phyloP scores from a whole-genome alignment of 1,284 basidiomycete species.

The Athelia psychrophila region DNA sequence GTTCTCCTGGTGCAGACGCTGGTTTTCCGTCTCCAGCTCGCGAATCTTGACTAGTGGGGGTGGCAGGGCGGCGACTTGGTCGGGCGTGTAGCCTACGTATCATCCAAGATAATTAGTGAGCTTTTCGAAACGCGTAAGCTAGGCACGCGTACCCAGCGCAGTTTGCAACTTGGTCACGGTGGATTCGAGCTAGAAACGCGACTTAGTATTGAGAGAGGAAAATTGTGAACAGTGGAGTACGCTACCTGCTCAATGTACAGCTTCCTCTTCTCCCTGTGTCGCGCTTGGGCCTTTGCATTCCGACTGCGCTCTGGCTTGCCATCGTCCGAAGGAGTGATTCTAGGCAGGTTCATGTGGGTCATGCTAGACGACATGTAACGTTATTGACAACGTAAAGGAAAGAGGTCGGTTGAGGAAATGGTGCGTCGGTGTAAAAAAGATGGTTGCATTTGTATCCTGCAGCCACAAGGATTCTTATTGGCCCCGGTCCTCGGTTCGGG shows the following conservation, averaged over 20 bases:
- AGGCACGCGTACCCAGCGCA: conserved; percentile 49
- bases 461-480: neutral
- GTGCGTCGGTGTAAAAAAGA: conserved; percentile 28
- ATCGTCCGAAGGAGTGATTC: conserved; percentile 21
- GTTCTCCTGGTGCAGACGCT: conserved; percentile 62
- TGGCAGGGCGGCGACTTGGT: conserved; percentile 66
- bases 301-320: conserved; percentile 69
- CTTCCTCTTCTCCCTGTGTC: conserved; percentile 90
- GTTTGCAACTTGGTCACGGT: conserved; percentile 79
- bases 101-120: neutral
- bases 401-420: conserved; percentile 15
- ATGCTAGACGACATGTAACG: conserved; percentile 26
- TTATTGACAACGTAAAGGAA: conserved; percentile 28
- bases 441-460: conserved; percentile 6
- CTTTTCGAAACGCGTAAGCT: too few relatives aligned
- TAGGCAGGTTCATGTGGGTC: neutral
- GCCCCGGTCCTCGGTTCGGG: neutral
- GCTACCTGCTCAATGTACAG: conserved; percentile 87
- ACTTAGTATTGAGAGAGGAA: conserved; percentile 12
- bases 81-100: conserved; percentile 40
- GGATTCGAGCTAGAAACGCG: conserved; percentile 60
- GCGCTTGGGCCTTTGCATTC: conserved; percentile 86
- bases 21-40: conserved; percentile 75
- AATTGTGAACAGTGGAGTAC: conserved; percentile 9
- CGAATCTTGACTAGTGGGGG: conserved; percentile 68